Conservation (phyloP, 768 basidiomycete species). For the Inosperma sp. region DNA sequence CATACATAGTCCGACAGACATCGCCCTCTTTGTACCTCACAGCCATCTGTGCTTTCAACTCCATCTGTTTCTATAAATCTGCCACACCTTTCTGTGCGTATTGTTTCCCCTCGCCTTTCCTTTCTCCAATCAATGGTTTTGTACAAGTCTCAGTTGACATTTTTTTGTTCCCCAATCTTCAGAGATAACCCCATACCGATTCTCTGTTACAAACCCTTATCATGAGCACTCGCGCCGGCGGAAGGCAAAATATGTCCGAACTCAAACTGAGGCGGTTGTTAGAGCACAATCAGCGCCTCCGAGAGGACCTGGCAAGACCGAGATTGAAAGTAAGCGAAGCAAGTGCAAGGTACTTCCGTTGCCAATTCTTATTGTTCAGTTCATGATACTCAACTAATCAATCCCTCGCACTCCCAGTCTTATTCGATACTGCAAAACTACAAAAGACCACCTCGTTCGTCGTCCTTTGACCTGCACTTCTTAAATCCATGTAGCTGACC, state of each 20-base stretch:
- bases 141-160: not conserved
- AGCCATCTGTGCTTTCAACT: too few species aligned
- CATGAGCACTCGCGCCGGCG: constrained; percentile 60
- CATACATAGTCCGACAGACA: not conserved
- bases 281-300: constrained; percentile 89
- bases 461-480: constrained; percentile 4
- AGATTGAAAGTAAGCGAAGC: constrained; percentile 91
- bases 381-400: too few species aligned
- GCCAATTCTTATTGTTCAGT: constrained; percentile 4
- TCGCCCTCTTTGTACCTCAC: too few species aligned
- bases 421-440: constrained; percentile 91
- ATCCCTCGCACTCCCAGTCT: constrained; percentile 48
- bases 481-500: constrained; percentile 15
- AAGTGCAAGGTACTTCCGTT: constrained; percentile 64
- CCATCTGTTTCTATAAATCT: too few species aligned
- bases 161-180: not conserved
- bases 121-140: not conserved
- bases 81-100: too few species aligned
- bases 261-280: constrained; percentile 91
- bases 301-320: constrained; percentile 87
- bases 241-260: constrained; percentile 91
- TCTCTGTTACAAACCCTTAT: constrained; percentile 15
- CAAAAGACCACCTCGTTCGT: constrained; percentile 70
- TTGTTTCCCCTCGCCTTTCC: not conserved
- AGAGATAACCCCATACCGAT: constrained; percentile 5